Percentiles rank a stretch among this genome's conserved stretches.
phyloP scores from a whole-genome alignment of 1,139 yeast genomes.

The Hyphopichia buzzinii region DNA sequence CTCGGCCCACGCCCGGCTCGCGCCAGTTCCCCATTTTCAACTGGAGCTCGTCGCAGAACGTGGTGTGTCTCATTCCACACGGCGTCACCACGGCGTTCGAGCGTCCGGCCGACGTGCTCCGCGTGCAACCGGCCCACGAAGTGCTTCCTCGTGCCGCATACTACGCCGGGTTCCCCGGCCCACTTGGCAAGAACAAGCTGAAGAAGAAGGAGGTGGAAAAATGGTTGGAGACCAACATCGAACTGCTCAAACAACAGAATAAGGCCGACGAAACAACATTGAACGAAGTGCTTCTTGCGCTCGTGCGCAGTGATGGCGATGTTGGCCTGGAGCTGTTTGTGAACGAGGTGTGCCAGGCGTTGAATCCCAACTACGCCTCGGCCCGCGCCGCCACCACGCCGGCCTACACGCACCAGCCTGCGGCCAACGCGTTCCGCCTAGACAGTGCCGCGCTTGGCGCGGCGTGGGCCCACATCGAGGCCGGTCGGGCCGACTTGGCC shows the following conservation, averaged over 20 bases:
- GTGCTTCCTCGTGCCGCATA: constrained; percentile 19
- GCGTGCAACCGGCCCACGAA: constrained; percentile 16
- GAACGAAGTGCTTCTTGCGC: constrained; percentile 26
- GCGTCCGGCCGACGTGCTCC: constrained; percentile 12
- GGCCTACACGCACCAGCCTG: neutral
- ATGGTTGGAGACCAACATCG: constrained; percentile 46
- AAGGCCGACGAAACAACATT: constrained; percentile 25
- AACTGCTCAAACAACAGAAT: constrained; percentile 8
- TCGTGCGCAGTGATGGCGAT: constrained; percentile 32
- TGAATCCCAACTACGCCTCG: constrained; percentile 16
- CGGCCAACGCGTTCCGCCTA: constrained; percentile 12
- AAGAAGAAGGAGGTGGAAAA: constrained; percentile 64
- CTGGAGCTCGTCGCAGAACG: constrained; percentile 53
- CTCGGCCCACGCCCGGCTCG: constrained; percentile 3
- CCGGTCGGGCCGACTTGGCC: constrained; percentile 69
- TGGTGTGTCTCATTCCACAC: constrained; percentile 29
- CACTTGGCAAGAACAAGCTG: constrained; percentile 52
- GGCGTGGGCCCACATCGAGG: constrained; percentile 44
- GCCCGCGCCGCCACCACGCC: neutral
- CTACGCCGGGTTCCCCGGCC: constrained; percentile 57
- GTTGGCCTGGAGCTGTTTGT: constrained; percentile 22
- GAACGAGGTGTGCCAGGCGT: constrained; percentile 24
- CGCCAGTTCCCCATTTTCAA: constrained; percentile 73
- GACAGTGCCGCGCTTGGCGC: constrained; percentile 36
- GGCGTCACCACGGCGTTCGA: constrained; percentile 12